phyloP scores from a whole-genome alignment of 805 yeast genomes.

The Lipomyces yamanashiensis region DNA sequence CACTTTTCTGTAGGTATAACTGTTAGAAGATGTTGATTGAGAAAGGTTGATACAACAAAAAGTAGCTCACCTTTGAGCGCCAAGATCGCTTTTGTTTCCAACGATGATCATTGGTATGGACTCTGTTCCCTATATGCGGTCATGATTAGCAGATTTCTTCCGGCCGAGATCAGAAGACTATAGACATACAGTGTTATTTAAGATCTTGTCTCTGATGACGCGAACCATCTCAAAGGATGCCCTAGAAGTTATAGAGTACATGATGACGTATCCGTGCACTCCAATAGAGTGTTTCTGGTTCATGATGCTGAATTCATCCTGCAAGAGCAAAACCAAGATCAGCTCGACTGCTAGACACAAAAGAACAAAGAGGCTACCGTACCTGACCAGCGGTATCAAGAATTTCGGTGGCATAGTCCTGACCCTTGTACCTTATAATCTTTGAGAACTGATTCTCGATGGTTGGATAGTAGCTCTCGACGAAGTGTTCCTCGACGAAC shows the following conservation, averaged over 20 bases:
- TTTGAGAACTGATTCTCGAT: slow-evolving; percentile 84
- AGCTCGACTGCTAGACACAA: neutral
- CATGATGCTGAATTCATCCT: slow-evolving; percentile 83
- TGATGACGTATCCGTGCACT: slow-evolving; percentile 79
- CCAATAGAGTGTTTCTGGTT: slow-evolving; percentile 79
- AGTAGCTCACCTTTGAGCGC: slow-evolving; percentile 63
- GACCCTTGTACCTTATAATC: slow-evolving; percentile 67
- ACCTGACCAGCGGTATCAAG: slow-evolving; percentile 81
- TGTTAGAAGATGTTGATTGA: neutral
- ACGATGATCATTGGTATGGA: slow-evolving; percentile 78
- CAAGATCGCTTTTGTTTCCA: slow-evolving; percentile 76
- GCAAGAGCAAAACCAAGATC: slow-evolving; percentile 41
- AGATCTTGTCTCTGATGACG: slow-evolving; percentile 79
- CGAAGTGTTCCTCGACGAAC: slow-evolving; percentile 85
- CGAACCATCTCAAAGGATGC: slow-evolving; percentile 77
- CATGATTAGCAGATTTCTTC: neutral
- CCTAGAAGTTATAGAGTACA: slow-evolving; percentile 79
- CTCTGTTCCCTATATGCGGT: slow-evolving; percentile 52
- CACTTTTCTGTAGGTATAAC: slow-evolving; percentile 68
- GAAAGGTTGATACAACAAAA: neutral
- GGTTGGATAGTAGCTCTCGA: slow-evolving; percentile 88
- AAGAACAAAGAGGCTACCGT: neutral
- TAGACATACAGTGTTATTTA: slow-evolving; percentile 52
- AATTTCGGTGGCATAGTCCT: slow-evolving; percentile 79
- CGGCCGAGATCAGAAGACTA: neutral